Evolutionary conservation across 306 rosid genomes (phyloP), one percentile per base, ranked within the genome.

Genomic region (Rubus parviflorus): DNA sequence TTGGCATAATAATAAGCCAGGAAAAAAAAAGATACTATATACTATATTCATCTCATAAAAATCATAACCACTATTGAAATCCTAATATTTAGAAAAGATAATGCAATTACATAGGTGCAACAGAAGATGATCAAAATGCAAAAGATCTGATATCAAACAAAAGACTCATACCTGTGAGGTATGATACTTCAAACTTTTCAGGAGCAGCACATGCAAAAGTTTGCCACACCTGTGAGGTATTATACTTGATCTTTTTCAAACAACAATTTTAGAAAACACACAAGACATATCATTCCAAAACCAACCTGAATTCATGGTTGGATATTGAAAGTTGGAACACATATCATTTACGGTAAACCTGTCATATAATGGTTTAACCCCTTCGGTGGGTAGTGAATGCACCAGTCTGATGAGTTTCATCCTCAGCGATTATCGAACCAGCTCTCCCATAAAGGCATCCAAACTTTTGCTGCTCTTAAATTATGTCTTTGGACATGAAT

Each of bases 241-340:
- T 16, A 51, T 51, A 51, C 23, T 22, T 19, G 19, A 3, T 9
- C 22, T 70, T 25, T n/a, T 35, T 15, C 37, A 38, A 40, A 19
- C 47, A 13, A 53, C 48, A 54, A 72, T 41, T 14, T 3, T 11
- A 20, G 13, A 46, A 23, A 48, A 16, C 49, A n/a, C 6, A n/a
- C 0, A 8, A 4, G 62, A 38, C 37, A 11, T 49, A 40, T 23
- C 19, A 4, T 37, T 43, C 40, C 15, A 51, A 54, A 5, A 56
- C 22, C 30, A 56, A 73, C 52, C 76, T 56, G 52, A 72, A 73
- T 5, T 23, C 25, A 11, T 73, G 68, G 25, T 22, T 42, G 40
- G 2, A 53, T 19, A 49, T 37, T 20, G 49, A 53, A 73, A 73
- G 22, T 42, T 20, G 42, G 53, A 73, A 41, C 43, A 42, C 14